phyloP scores from a whole-genome alignment of 2,329 filamentous ascomycete species.

The Alternaria triticimaculans region DNA sequence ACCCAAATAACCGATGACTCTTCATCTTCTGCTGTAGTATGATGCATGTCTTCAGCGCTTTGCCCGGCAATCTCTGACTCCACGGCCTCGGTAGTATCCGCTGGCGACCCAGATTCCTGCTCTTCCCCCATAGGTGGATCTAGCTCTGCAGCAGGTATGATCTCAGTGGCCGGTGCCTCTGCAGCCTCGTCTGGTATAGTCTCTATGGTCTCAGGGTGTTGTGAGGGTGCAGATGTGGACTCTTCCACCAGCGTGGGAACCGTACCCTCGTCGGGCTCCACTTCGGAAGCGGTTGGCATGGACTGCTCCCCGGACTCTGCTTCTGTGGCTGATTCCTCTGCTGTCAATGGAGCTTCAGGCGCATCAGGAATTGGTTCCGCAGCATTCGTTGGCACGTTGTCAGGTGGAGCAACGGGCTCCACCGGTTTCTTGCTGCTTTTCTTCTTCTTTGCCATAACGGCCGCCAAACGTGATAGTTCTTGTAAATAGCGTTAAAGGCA shows the following conservation, averaged over 20 bases:
- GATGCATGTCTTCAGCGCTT: background rate
- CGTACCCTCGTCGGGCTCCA: slow-evolving; percentile 19
- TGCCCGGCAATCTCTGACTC: slow-evolving; percentile 1
- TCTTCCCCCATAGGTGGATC: slow-evolving; percentile 13
- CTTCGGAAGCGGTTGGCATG: slow-evolving; percentile 11
- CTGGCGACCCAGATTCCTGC: slow-evolving; percentile 1
- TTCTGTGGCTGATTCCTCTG: slow-evolving; percentile 24
- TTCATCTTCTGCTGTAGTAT: background rate
- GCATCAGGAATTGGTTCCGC: slow-evolving; percentile 30
- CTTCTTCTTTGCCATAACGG: slow-evolving; percentile 44
- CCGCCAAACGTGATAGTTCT: slow-evolving; percentile 17
- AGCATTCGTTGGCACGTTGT: slow-evolving; percentile 25
- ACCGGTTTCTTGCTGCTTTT: slow-evolving; percentile 39
- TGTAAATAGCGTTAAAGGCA: slow-evolving; percentile 28
- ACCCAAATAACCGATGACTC: slow-evolving; percentile 9
- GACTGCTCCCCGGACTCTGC: slow-evolving; percentile 13
- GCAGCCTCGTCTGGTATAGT: slow-evolving; percentile 9
- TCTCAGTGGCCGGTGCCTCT: slow-evolving; percentile 5
- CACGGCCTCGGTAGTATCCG: slow-evolving; percentile 3
- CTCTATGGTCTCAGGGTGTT: slow-evolving; percentile 10
- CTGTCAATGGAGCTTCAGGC: slow-evolving; percentile 23
- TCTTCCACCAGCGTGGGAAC: slow-evolving; percentile 24
- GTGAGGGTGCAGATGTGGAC: slow-evolving; percentile 25
- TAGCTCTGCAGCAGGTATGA: slow-evolving; percentile 3
- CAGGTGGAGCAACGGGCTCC: slow-evolving; percentile 37